These are phyloP conservation scores for Blastobotrys robertii DNA, from an alignment of 805 yeast species.

Conservation along the genomic window DNA sequence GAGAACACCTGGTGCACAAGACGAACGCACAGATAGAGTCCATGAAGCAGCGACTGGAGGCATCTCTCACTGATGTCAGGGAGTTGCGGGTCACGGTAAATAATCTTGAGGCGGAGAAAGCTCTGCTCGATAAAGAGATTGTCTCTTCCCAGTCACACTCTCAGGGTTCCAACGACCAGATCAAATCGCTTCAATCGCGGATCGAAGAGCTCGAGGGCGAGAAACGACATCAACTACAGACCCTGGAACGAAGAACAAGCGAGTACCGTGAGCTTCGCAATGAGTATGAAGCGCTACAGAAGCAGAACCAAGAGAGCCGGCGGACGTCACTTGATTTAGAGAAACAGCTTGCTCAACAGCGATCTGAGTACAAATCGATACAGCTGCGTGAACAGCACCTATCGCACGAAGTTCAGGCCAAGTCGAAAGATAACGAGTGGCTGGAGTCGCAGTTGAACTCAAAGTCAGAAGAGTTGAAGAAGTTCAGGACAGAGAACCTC, in stretches of 20 bases:
- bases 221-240: slow-evolving; percentile 21
- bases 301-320: slow-evolving; percentile 31
- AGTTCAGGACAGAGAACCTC: slow-evolving; percentile 24
- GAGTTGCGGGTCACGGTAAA: slow-evolving; percentile 32
- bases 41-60: slow-evolving; percentile 5
- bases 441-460: slow-evolving; percentile 32
- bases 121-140: slow-evolving; percentile 31
- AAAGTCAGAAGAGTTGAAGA: slow-evolving; percentile 26
- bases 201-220: slow-evolving; percentile 17
- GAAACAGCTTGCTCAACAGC: slow-evolving; percentile 29
- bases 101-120: slow-evolving; percentile 30
- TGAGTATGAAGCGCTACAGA: slow-evolving; percentile 32
- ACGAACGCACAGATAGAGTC: slow-evolving; percentile 6
- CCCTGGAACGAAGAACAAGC: slow-evolving; percentile 21
- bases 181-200: slow-evolving; percentile 12
- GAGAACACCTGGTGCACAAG: slow-evolving; percentile 11
- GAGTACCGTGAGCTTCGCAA: slow-evolving; percentile 26
- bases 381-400: slow-evolving; percentile 30
- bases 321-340: slow-evolving; percentile 32
- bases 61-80: slow-evolving; percentile 8
- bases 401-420: slow-evolving; percentile 34
- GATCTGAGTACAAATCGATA: slow-evolving; percentile 20
- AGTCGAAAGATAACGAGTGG: slow-evolving; percentile 33
- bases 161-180: slow-evolving; percentile 4
- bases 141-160: slow-evolving; percentile 8